Evolutionary conservation across 208 protist genomes (phyloP), one percentile per base, ranked within the genome.

Genomic region (Leishmania braziliensis): DNA sequence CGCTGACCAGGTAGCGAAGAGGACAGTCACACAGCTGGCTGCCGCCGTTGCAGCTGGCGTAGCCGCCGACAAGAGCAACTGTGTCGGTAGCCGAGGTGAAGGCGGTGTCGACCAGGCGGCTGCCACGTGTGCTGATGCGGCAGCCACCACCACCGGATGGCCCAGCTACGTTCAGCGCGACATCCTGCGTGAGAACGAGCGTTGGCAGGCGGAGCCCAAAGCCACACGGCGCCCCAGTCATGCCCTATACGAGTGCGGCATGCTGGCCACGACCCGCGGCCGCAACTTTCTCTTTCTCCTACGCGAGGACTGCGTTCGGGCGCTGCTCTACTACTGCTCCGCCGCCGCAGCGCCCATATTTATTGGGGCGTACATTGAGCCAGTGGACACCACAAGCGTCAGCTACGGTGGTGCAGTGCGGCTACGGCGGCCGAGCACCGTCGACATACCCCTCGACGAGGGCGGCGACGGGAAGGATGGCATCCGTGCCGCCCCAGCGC

Each of bases 341-440:
- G 71, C 83, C 26, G 88, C 88, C 0, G 85, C 85, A 0, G 85
- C 82, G 6, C 88, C 88, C 2, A 83, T 89, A 20, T 91, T 89
- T n/a, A 89, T 91, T 50, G 88, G 85, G 2, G 82, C 82, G 23
- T 91, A 91, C 72, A 84, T 91, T 18, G 84, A 88, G 71, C 88
- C 88, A 2, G 80, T 85, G n/a, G 88, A 89, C 70, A 86, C 85
- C 1, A 91, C 88, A 0, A 84, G 72, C 20, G 74, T 91, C 5
- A 87, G 80, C 78, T 91, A 91, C 76, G 85, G 88, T 65, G 88
- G 88, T 29, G 75, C 84, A 46, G 85, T 91, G 77, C 87, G 87
- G 33, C 78, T 91, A 66, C 85, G 65, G 48, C 29, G 51, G 39
- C 81, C 85, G 20, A 54, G 50, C 54, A 26, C 71, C 23, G 39